Evolutionary conservation across 2,329 filamentous ascomycete genomes (phyloP).

Genomic region (Aspergillus amoenus): DNA sequence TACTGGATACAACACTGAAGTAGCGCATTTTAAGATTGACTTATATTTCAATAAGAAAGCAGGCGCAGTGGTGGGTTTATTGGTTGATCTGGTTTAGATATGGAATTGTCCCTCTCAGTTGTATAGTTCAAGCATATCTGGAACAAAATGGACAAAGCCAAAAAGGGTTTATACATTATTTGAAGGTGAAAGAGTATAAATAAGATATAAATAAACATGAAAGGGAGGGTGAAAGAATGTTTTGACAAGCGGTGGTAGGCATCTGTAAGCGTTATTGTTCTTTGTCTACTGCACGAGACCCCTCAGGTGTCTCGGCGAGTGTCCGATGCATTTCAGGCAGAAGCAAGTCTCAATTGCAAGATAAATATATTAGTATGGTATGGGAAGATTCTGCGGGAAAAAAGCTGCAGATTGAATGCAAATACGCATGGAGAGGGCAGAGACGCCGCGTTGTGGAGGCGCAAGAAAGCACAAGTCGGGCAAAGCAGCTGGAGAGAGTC

Average conservation of each 20-base stretch:
- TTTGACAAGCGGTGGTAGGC: not conserved
- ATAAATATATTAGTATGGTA: not conserved
- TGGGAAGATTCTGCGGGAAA: conserved; percentile 37
- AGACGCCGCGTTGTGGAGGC: not conserved
- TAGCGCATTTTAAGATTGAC: not conserved
- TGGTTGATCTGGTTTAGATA: not conserved
- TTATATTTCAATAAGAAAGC: not conserved
- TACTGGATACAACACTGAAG: not conserved
- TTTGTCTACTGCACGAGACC: conserved; percentile 2
- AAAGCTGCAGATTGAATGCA: conserved; percentile 64
- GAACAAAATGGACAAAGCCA: not conserved
- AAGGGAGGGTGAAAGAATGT: not conserved
- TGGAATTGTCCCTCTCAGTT: not conserved
- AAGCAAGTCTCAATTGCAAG: not conserved
- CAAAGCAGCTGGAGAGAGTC: conserved; percentile 32
- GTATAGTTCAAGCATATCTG: not conserved
- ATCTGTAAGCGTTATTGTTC: not conserved
- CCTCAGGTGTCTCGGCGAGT: not conserved
- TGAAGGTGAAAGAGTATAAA: not conserved
- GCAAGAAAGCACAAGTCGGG: conserved; percentile 26
- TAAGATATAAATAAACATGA: not conserved
- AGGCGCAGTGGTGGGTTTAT: not conserved
- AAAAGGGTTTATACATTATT: not conserved
- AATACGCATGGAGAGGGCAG: conserved; percentile 53
- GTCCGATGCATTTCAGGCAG: not conserved